Conservation (phyloP, 176 grass and related monocot genomes). For the Microstegium vimineum region DNA sequence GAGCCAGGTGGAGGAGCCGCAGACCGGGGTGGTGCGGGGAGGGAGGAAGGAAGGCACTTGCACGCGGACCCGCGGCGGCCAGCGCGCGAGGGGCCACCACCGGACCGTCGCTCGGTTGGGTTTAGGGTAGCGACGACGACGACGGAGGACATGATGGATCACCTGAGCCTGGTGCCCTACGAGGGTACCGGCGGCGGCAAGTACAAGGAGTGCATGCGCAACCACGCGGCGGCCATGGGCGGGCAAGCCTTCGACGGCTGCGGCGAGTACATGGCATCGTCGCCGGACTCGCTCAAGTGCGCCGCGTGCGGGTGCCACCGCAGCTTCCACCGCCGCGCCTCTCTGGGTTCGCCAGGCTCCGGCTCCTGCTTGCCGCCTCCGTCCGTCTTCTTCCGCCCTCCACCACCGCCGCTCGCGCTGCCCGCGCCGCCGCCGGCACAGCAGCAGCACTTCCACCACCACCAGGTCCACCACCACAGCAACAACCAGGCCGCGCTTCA, state of each 20-base stretch:
- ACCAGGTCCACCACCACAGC: constrained; percentile 27
- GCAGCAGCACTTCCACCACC: background rate
- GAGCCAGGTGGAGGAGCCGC: no score
- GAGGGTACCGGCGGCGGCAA: constrained; percentile 19
- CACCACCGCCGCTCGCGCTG: background rate
- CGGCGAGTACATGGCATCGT: constrained; percentile 77
- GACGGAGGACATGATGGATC: constrained; percentile 51
- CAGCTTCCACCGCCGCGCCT: constrained; percentile 77
- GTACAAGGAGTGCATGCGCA: constrained; percentile 96
- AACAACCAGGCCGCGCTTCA: constrained; percentile 14
- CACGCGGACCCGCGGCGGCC: no score
- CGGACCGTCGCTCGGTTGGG: background rate
- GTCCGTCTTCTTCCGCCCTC: constrained; percentile 41
- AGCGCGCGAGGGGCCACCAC: background rate
- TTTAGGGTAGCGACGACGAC: background rate
- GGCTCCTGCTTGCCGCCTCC: background rate
- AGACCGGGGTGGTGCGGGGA: no score
- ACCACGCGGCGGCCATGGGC: constrained; percentile 86
- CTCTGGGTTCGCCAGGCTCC: no score
- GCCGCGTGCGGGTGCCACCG: constrained; percentile 83
- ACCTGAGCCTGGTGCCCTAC: constrained; percentile 60
- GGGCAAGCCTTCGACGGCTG: constrained; percentile 82
- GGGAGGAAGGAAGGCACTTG: no score
- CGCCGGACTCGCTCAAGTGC: constrained; percentile 70
- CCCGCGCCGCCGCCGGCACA: background rate